Evolutionary conservation across 257 asterid species (phyloP).

Genomic region (Echium plantagineum): DNA sequence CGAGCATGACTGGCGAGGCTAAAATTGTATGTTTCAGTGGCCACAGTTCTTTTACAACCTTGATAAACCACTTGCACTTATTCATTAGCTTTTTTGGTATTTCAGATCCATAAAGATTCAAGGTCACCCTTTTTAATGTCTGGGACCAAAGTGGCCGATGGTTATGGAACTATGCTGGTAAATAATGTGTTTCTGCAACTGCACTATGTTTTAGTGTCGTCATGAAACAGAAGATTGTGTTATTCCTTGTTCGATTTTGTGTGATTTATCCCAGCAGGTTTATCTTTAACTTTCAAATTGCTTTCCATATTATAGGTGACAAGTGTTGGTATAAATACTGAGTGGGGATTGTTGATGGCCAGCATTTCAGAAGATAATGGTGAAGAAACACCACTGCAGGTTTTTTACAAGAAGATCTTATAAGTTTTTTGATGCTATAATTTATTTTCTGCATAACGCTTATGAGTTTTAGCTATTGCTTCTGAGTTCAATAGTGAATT

Average conservation of each 20-base stretch:
- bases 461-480: too few species aligned
- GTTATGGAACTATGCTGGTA: slow-evolving; percentile 96
- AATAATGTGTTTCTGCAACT: not conserved
- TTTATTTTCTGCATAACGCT: not conserved
- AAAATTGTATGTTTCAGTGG: slow-evolving; percentile 54
- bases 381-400: slow-evolving; percentile 99
- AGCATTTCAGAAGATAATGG: slow-evolving; percentile 97
- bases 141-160: slow-evolving; percentile 98
- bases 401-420: slow-evolving; percentile 9
- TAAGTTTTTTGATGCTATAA: not conserved
- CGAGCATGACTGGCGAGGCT: slow-evolving; percentile 99
- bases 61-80: not conserved
- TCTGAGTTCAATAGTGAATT: too few species aligned
- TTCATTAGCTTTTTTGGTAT: slow-evolving; percentile 3
- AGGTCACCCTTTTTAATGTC: slow-evolving; percentile 85
- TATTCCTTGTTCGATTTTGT: too few species aligned
- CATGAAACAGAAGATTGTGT: too few species aligned
- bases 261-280: too few species aligned
- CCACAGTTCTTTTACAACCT: slow-evolving; percentile 3
- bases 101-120: slow-evolving; percentile 76
- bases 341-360: slow-evolving; percentile 97
- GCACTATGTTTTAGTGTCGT: too few species aligned
- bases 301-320: slow-evolving; percentile 46
- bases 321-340: slow-evolving; percentile 86
- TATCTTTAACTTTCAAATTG: not conserved